Evolutionary conservation across 768 basidiomycete genomes (phyloP).

Genomic region (Suillus lakei): DNA sequence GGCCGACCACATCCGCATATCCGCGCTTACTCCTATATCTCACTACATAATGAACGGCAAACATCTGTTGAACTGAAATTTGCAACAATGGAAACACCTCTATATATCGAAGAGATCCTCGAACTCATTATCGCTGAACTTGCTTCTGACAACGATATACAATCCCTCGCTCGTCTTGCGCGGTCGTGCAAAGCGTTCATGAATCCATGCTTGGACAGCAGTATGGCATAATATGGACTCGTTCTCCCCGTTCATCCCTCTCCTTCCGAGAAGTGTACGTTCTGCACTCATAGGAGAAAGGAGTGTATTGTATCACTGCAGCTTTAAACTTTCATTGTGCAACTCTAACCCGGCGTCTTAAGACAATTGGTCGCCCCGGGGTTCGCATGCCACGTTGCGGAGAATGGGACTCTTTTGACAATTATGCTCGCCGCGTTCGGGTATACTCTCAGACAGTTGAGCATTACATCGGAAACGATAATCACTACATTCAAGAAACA

Average conservation of each 20-base stretch:
- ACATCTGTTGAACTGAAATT: too few relatives aligned
- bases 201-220: neutral
- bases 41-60: too few relatives aligned
- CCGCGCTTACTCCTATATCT: too few relatives aligned
- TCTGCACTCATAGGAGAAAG: neutral
- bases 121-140: constrained; percentile 15
- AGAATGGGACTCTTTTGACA: neutral
- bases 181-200: constrained; percentile 13
- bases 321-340: neutral
- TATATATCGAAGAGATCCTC: constrained; percentile 18
- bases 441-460: too few relatives aligned
- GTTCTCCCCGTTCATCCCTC: neutral
- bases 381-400: neutral
- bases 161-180: constrained; percentile 9
- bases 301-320: neutral
- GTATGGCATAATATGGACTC: neutral
- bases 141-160: constrained; percentile 10
- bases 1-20: too few relatives aligned
- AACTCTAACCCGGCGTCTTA: neutral
- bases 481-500: too few relatives aligned
- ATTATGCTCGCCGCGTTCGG: neutral
- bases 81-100: too few relatives aligned
- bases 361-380: neutral
- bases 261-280: neutral
- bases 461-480: too few relatives aligned